Percentiles rank a stretch among this genome's conserved stretches.
Evolutionary conservation across 805 yeast species (phyloP).

Genomic region (Candida qinlingensis): DNA sequence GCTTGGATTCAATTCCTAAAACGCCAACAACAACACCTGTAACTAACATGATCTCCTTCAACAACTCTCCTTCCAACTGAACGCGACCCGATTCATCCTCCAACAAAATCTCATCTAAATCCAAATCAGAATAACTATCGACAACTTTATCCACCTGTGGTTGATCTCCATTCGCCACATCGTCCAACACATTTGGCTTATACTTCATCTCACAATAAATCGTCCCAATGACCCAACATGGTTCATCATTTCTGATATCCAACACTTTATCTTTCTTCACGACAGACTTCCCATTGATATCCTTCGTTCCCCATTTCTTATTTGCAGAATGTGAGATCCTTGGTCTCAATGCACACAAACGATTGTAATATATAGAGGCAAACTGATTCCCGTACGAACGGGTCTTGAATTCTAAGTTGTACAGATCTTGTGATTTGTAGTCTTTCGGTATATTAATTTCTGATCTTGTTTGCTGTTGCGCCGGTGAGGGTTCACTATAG

Average conservation of each 20-base stretch:
- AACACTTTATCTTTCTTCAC: constrained; percentile 44
- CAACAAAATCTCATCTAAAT: constrained; percentile 57
- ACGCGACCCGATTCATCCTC: constrained; percentile 95
- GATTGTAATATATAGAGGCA: constrained; percentile 47
- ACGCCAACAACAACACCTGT: constrained; percentile 89
- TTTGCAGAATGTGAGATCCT: constrained; percentile 41
- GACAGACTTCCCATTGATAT: constrained; percentile 32
- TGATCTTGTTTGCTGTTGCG: not conserved
- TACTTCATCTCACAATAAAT: constrained; percentile 76
- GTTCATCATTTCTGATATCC: constrained; percentile 55
- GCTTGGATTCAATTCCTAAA: constrained; percentile 76
- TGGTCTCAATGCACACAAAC: constrained; percentile 45
- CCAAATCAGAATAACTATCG: constrained; percentile 51
- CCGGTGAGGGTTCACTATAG: constrained; percentile 4
- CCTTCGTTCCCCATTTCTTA: constrained; percentile 53
- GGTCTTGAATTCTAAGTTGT: constrained; percentile 21
- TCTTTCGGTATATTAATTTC: constrained; percentile 5
- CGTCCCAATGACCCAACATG: constrained; percentile 85
- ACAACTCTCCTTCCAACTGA: constrained; percentile 55
- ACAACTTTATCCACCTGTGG: constrained; percentile 19
- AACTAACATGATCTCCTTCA: constrained; percentile 55
- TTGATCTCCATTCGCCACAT: constrained; percentile 52
- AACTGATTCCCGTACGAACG: constrained; percentile 53
- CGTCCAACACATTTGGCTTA: constrained; percentile 81
- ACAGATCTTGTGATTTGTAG: constrained; percentile 11